A percentile compares a stretch with the other conserved stretches of the same genome.
Conservation (phyloP, 768 basidiomycete genomes). For the Pisolithus microcarpus region DNA sequence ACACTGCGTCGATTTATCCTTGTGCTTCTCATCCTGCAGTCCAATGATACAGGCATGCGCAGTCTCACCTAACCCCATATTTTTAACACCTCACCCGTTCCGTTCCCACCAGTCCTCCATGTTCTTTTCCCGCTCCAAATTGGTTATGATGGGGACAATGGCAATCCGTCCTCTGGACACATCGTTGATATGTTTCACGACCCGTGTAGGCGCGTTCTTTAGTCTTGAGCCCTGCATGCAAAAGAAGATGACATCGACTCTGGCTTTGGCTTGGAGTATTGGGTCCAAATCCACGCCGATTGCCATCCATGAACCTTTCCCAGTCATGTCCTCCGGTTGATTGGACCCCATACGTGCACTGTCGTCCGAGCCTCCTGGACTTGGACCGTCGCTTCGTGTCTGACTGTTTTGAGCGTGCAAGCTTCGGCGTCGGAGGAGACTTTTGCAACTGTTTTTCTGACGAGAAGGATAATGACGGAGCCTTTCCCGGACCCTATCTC, state of each 20-base stretch:
- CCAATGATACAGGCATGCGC: neutral
- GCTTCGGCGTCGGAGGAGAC: constrained; percentile 17
- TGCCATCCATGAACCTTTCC: too few relatives aligned
- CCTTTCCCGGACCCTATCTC: constrained; percentile 20
- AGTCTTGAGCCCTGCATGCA: neutral
- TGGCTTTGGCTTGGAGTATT: neutral
- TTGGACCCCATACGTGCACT: neutral
- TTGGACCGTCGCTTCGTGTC: neutral
- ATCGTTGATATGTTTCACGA: neutral
- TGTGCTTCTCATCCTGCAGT: neutral
- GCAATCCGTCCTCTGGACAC: constrained; percentile 4
- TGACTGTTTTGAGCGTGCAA: constrained; percentile 13
- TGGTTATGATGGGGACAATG: constrained; percentile 10
- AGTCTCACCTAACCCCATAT: neutral
- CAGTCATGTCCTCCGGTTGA: neutral
- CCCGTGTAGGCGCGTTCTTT: neutral
- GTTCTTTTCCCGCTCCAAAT: constrained; percentile 12
- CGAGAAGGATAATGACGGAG: constrained; percentile 28
- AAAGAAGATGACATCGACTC: neutral
- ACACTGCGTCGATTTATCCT: neutral
- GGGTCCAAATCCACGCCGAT: neutral
- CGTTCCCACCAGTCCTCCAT: constrained; percentile 27
- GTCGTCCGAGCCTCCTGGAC: too few relatives aligned
- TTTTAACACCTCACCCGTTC: neutral
- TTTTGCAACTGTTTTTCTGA: constrained; percentile 9